phyloP scores from a whole-genome alignment of 495 filamentous ascomycete genomes.

The Umbilicaria muhlenbergii region DNA sequence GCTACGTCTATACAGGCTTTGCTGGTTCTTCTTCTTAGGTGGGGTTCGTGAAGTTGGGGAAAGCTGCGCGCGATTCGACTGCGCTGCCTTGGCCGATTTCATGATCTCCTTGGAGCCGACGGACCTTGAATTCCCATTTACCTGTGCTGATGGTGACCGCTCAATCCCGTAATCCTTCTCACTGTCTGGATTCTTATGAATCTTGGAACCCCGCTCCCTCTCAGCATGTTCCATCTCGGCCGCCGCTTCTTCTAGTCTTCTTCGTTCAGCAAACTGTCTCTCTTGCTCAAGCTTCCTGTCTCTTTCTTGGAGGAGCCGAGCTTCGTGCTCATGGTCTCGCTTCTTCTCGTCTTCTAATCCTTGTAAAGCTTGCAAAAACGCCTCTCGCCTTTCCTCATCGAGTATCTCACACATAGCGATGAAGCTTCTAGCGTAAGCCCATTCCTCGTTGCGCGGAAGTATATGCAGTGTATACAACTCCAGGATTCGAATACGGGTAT shows the following conservation, averaged over 20 bases:
- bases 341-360: constrained; percentile 44
- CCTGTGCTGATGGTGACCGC: constrained; percentile 6
- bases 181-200: constrained; percentile 32
- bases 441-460: constrained; percentile 76
- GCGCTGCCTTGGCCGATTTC: neutral
- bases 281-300: constrained; percentile 55
- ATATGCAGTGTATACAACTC: constrained; percentile 92
- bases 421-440: constrained; percentile 87
- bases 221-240: constrained; percentile 44
- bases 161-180: constrained; percentile 42
- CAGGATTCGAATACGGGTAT: constrained; percentile 67
- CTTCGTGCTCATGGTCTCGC: neutral
- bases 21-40: constrained; percentile 21
- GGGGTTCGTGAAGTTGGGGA: constrained; percentile 6
- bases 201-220: constrained; percentile 17
- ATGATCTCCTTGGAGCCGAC: neutral
- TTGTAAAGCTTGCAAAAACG: constrained; percentile 56
- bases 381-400: constrained; percentile 82
- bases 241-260: constrained; percentile 45
- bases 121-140: constrained; percentile 1
- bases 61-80: neutral
- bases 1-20: constrained; percentile 32
- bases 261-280: constrained; percentile 40
- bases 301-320: constrained; percentile 25
- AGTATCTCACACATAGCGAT: constrained; percentile 69